These are phyloP conservation scores for Aspergillus affinis DNA, from an alignment of 495 filamentous ascomycete genomes.

Conservation along the genomic window DNA sequence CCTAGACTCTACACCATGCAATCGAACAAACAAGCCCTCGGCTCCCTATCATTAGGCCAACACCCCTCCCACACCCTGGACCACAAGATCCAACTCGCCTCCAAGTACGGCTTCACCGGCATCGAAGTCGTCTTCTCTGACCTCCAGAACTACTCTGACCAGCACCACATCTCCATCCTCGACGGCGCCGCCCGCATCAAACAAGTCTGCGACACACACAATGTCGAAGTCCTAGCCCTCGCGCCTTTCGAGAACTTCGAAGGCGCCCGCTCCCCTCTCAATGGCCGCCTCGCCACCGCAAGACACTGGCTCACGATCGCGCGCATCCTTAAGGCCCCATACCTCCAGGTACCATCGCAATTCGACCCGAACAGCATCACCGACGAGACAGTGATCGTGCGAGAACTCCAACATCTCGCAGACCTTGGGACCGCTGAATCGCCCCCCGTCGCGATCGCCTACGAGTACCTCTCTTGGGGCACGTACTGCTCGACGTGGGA, in stretches of 20 bases:
- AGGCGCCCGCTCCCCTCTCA: constrained; percentile 48
- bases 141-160: constrained; percentile 51
- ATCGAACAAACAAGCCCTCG: constrained; percentile 49
- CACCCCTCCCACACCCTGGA: constrained; percentile 58
- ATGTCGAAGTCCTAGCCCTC: constrained; percentile 59
- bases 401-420: constrained; percentile 60
- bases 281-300: constrained; percentile 61
- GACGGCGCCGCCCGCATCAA: constrained; percentile 56
- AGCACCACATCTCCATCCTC: constrained; percentile 40
- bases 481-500: constrained; percentile 68
- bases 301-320: constrained; percentile 65
- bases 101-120: constrained; percentile 57
- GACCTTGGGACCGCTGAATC: constrained; percentile 52
- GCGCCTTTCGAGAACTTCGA: constrained; percentile 78
- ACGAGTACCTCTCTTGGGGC: constrained; percentile 70
- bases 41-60: constrained; percentile 66
- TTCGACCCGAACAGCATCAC: constrained; percentile 55
- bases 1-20: neutral
- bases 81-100: constrained; percentile 61
- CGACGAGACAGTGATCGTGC: constrained; percentile 55
- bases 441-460: constrained; percentile 59
- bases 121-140: constrained; percentile 76
- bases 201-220: constrained; percentile 48
- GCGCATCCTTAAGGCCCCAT: constrained; percentile 55
- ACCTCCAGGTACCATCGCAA: constrained; percentile 66